Base-by-base conservation (phyloP, 2,329 filamentous ascomycete species). In the Knoxdaviesia proteae region DNA sequence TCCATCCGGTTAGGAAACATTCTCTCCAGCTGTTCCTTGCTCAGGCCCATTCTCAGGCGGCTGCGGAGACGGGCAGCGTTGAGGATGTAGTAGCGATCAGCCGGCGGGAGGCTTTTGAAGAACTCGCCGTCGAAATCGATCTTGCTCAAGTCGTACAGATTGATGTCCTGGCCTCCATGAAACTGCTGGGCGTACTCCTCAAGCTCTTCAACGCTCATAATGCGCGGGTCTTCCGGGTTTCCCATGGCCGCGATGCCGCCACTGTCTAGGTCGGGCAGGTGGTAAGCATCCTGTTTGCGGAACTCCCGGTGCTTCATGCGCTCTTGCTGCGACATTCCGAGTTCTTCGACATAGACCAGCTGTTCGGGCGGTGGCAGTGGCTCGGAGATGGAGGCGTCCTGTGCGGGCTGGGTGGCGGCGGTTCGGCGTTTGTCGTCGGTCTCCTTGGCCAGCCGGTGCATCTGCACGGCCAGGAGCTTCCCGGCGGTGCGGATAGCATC, bases 1-100 rank as follows among this genome's bases (percentile, higher is more conserved):
- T 80, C 90, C 86, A 98, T 94, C 31, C 90, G 76, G 56, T 98
- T 81, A 0, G 90, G 88, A 56, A 98, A 98, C 90, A 98, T 98
- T 39, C 69, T 74, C 50, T 96, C 87, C 9, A 98, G 62, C 59
- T 98, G 90, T 49, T 98, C 88, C 58, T 96, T 96, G 44, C 84
- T 93, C 52, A 94, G 73, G 0, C 90, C 90, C 88, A 98, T 94
- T 55, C 90, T 75, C 53, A 98, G 65, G 42, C 90, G 71, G 57
- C 84, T 94, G 44, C 90, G 69, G 47, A 98, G 56, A 47, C 90
- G 71, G 2, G 92, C 90, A 1, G 92, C 90, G 55, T 98, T 98
- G 29, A 98, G 62, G 42, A 98, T 98, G 52, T 96, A 96, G 64
- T 98, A 98, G 40, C 88, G 75, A 62, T 98, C 90, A 2, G 80